These are phyloP conservation scores for Melampsora larici-populina DNA, from an alignment of 1,284 basidiomycete genomes.

Conservation along the genomic window DNA sequence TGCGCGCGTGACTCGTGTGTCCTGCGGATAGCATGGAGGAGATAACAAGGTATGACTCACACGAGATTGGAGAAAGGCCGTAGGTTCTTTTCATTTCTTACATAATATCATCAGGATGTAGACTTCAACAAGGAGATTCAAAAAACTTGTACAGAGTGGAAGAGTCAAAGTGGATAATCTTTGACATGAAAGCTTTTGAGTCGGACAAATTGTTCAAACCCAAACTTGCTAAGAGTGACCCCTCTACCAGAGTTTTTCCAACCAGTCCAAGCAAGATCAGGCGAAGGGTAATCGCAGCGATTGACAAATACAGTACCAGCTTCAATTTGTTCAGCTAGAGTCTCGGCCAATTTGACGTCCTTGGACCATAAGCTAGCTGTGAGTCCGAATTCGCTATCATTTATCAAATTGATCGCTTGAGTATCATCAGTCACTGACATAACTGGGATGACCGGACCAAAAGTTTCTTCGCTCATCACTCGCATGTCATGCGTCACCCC, in stretches of 20 bases:
- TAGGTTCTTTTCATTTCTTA: neutral
- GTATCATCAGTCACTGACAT: slow-evolving; percentile 73
- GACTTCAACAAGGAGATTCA: neutral
- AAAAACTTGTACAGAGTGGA: too few species aligned
- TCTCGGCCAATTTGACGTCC: slow-evolving; percentile 67
- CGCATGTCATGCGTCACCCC: slow-evolving; percentile 90
- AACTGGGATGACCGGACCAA: slow-evolving; percentile 85
- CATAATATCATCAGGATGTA: neutral
- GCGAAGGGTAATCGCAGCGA: slow-evolving; percentile 82
- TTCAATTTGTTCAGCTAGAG: slow-evolving; percentile 70
- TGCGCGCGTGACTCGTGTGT: too few species aligned
- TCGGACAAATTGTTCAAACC: slow-evolving; percentile 57
- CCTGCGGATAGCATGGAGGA: too few species aligned
- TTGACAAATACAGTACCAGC: slow-evolving; percentile 91
- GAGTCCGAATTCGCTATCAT: slow-evolving; percentile 90
- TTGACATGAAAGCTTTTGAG: slow-evolving; percentile 33
- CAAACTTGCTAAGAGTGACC: slow-evolving; percentile 80
- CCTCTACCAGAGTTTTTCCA: slow-evolving; percentile 89
- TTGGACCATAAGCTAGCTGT: slow-evolving; percentile 92
- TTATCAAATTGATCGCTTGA: slow-evolving; percentile 84
- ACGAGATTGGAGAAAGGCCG: neutral
- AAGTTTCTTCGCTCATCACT: slow-evolving; percentile 86
- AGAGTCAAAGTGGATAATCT: neutral
- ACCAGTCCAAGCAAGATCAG: slow-evolving; percentile 87
- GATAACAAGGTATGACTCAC: neutral